Evolutionary conservation across 73 alveolate species (phyloP).

Genomic region (Tetrahymena thermophila): DNA sequence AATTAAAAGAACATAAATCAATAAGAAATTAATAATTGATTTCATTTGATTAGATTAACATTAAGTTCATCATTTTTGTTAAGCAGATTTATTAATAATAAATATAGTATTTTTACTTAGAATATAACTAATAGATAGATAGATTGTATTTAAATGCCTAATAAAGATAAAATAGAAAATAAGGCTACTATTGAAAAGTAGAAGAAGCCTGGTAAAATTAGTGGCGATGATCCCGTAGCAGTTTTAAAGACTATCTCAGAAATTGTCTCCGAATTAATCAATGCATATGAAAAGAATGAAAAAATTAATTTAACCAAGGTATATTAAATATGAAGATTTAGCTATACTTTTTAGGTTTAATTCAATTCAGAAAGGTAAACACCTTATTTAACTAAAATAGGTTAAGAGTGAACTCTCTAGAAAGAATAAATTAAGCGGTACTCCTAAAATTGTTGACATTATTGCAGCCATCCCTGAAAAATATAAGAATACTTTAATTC

Average conservation of each 20-base stretch:
- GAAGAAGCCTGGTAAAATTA: constrained; percentile 19
- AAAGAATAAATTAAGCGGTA: constrained; percentile 74
- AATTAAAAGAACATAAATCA: background rate
- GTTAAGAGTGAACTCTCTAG: constrained; percentile 77
- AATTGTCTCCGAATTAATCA: constrained; percentile 67
- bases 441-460: constrained; percentile 95
- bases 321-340: background rate
- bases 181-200: background rate
- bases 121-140: background rate
- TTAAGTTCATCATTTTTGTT: background rate
- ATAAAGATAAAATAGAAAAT: background rate
- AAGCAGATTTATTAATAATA: background rate
- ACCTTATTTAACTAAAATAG: constrained; percentile 3
- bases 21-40: background rate
- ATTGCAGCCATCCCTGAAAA: constrained; percentile 91
- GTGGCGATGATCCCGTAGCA: constrained; percentile 66
- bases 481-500: constrained; percentile 85
- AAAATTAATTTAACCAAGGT: constrained; percentile 33
- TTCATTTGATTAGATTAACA: background rate
- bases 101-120: background rate
- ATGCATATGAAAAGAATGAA: constrained; percentile 75
- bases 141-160: background rate
- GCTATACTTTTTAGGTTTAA: background rate
- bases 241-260: constrained; percentile 85
- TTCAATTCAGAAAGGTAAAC: background rate